phyloP scores from a whole-genome alignment of 2,329 filamentous ascomycete genomes.

The Sporothrix brasiliensis region DNA sequence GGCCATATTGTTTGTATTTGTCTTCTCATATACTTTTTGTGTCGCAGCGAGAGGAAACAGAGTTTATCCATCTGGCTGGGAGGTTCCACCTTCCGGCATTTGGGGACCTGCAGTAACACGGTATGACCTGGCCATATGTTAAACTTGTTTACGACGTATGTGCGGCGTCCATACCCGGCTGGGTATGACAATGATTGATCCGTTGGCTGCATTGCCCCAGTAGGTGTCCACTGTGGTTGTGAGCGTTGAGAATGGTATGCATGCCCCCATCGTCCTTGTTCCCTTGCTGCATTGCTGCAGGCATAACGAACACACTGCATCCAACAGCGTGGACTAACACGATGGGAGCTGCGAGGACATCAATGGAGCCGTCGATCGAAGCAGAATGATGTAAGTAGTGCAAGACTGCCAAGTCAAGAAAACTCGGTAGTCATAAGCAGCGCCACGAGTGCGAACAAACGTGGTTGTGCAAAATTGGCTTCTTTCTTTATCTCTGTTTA shows the following conservation, averaged over 20 bases:
- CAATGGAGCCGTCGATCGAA: slow-evolving; percentile 8
- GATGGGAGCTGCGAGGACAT: slow-evolving; percentile 1
- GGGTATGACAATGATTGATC: not conserved
- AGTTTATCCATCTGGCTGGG: slow-evolving; percentile 23
- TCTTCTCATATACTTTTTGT: not conserved
- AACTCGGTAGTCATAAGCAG: not conserved
- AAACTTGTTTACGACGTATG: too few relatives aligned
- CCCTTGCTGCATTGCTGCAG: slow-evolving; percentile 22
- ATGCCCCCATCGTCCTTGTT: not conserved
- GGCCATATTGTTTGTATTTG: not conserved
- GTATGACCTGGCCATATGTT: slow-evolving; percentile 7
- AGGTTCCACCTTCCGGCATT: slow-evolving; percentile 26
- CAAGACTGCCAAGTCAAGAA: not conserved
- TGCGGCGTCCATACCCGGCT: not conserved
- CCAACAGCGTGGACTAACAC: slow-evolving; percentile 3
- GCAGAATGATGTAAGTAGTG: not conserved
- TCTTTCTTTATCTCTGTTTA: not conserved
- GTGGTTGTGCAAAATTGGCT: not conserved
- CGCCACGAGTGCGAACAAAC: not conserved
- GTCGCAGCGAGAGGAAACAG: slow-evolving; percentile 2
- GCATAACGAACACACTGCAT: not conserved
- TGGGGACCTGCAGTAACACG: slow-evolving; percentile 17
- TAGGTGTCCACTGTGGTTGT: not conserved
- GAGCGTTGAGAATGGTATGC: not conserved
- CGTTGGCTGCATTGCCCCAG: not conserved